These are phyloP conservation scores for Neophaeococcomyces mojaviensis DNA, from an alignment of 2,329 filamentous ascomycete genomes.

Conservation along the genomic window DNA sequence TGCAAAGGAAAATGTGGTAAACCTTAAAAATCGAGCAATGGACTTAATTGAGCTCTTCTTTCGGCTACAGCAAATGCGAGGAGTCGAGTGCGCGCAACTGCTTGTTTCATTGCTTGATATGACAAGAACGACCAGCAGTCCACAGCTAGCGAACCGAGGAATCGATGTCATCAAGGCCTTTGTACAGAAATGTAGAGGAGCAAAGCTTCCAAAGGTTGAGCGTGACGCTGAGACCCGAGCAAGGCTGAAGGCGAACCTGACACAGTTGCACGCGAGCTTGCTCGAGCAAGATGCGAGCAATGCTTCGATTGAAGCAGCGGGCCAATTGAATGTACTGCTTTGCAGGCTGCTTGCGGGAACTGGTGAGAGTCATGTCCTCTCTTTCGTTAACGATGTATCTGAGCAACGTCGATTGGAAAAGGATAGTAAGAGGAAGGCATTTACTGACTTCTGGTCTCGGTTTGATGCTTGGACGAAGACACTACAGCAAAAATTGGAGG, in stretches of 20 bases:
- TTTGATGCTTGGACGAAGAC: constrained; percentile 1
- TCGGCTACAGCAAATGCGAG: constrained; percentile 63
- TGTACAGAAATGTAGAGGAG: constrained; percentile 54
- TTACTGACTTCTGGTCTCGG: constrained; percentile 4
- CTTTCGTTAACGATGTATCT: constrained; percentile 41
- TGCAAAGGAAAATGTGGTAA: constrained; percentile 79
- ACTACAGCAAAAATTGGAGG: neutral
- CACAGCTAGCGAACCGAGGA: constrained; percentile 67
- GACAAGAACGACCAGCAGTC: constrained; percentile 67
- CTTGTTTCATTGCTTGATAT: constrained; percentile 70
- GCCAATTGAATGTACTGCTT: constrained; percentile 45
- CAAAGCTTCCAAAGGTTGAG: constrained; percentile 38
- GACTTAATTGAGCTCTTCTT: constrained; percentile 82
- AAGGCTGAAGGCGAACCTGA: constrained; percentile 28
- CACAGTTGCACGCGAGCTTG: constrained; percentile 57
- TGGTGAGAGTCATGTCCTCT: constrained; percentile 45
- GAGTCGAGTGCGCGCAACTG: constrained; percentile 59
- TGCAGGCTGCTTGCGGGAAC: constrained; percentile 37
- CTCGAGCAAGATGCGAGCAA: constrained; percentile 52
- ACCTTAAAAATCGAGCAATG: constrained; percentile 90
- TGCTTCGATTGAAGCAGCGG: constrained; percentile 66
- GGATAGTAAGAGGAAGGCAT: neutral
- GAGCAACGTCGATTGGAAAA: neutral
- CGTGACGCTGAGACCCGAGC: constrained; percentile 41
- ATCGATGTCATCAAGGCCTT: constrained; percentile 65